Evolutionary conservation across 768 basidiomycete species (phyloP), one percentile per base, ranked within the genome.

Genomic region (Tricholoma sp.): DNA sequence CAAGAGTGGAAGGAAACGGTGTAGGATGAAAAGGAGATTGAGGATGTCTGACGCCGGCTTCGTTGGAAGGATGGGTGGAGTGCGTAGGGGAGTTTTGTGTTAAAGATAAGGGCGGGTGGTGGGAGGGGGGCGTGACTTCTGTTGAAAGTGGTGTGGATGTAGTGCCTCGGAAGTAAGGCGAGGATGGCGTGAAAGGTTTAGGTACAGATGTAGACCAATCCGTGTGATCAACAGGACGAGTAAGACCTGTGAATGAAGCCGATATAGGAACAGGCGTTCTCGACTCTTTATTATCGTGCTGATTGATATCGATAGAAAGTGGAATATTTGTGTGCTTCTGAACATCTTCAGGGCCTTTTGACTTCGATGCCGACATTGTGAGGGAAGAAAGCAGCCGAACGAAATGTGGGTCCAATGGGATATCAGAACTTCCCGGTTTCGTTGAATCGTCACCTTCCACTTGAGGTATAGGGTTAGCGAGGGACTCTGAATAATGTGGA

Each of bases 341-440:
- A 15, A 13, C 41, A 6, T 55, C 42, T 1, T 53, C 48, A 12
- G 51, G 53, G 24, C 54, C 51, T 45, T 59, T 51, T 20, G 67
- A 18, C 42, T 72, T 64, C 15, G 68, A 63, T 32, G 78, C 78
- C 34, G 88, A 89, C 47, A 83, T 68, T 6, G 83, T 81, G 50
- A 90, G 73, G 5, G 81, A 82, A 45, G 76, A 81, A 51, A 91
- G 72, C 7, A 91, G 74, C 31, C 82, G 78, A 17, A 88, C 87
- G 65, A 91, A 81, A 59, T 89, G 86, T 32, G 87, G 85, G 65
- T 90, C 87, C 60, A 86, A 69, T 50, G 70, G 57, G 42, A 74
- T 69, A 17, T 70, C 56, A 24, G 69, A 66, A 47, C 70, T 53
- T 59, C 65, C 63, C 59, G 69, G 34, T 48, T 62, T 57, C 51